These are phyloP conservation scores for Whalleya microplaca DNA, from an alignment of 2,329 filamentous ascomycete species.

Conservation along the genomic window DNA sequence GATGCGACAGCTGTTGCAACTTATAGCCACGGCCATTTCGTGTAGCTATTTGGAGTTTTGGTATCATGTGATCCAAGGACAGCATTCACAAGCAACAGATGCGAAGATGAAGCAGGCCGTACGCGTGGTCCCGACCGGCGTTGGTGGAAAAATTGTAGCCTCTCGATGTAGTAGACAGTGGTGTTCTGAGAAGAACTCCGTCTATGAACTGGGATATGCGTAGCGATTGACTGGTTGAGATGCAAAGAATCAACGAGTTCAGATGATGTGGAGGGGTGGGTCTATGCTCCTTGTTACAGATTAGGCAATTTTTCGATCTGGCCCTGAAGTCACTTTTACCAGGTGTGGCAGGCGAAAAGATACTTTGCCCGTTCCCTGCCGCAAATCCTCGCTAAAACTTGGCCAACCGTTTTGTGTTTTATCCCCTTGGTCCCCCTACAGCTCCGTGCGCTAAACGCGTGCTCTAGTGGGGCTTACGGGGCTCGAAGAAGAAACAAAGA, in stretches of 20 bases:
- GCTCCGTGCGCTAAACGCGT: background rate
- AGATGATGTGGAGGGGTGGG: slow-evolving; percentile 3
- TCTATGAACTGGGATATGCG: slow-evolving; percentile 22
- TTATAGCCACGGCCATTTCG: slow-evolving; percentile 12
- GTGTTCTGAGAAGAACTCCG: slow-evolving; percentile 9
- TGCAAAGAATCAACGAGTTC: slow-evolving; percentile 20
- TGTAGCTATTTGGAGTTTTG: background rate
- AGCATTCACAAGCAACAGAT: slow-evolving; percentile 11
- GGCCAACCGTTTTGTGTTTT: background rate
- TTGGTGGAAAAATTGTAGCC: slow-evolving; percentile 24
- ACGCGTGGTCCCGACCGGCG: slow-evolving; percentile 23
- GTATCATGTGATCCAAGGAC: slow-evolving; percentile 5
- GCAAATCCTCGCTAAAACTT: background rate
- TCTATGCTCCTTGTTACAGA: background rate
- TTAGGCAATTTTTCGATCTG: background rate
- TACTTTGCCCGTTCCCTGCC: background rate
- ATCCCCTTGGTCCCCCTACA: background rate
- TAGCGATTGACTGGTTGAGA: slow-evolving; percentile 30
- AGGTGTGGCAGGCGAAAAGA: background rate
- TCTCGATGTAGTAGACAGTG: slow-evolving; percentile 17
- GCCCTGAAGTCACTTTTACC: background rate
- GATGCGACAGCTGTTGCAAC: slow-evolving; percentile 11
- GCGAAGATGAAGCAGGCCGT: slow-evolving; percentile 11
- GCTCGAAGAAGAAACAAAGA: background rate
- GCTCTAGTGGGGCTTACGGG: too few species aligned